Percentiles rank a stretch among this genome's conserved stretches.
These are phyloP conservation scores for Leccinum subgranulosum DNA, from an alignment of 768 basidiomycete genomes.

Conservation along the genomic window DNA sequence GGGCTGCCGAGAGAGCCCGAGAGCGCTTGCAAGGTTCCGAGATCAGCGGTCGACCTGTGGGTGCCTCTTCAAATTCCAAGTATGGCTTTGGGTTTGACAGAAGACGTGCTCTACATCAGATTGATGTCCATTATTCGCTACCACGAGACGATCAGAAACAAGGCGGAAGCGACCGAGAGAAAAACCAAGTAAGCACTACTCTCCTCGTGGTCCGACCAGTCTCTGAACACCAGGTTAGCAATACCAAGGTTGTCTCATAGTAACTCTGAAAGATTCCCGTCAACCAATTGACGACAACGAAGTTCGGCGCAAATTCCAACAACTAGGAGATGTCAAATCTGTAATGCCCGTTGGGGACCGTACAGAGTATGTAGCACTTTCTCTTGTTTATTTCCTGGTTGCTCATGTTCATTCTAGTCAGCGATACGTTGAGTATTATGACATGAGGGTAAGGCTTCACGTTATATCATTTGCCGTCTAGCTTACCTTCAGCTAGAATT, in stretches of 20 bases:
- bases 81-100: constrained; percentile 1
- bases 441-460: constrained; percentile 61
- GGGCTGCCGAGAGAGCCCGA: constrained; percentile 89
- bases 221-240: constrained; percentile 40
- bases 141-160: constrained; percentile 82
- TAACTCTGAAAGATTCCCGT: constrained; percentile 70
- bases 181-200: constrained; percentile 66
- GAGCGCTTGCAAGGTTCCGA: constrained; percentile 88
- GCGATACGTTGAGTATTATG: constrained; percentile 92
- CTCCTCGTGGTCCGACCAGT: background rate
- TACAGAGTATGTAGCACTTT: constrained; percentile 44
- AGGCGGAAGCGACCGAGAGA: constrained; percentile 58
- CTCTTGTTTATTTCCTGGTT: background rate
- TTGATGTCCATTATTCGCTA: constrained; percentile 97
- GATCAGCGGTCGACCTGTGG: constrained; percentile 84
- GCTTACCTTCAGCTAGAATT: constrained; percentile 47
- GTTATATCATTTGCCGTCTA: background rate
- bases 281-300: constrained; percentile 81
- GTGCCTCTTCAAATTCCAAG: constrained; percentile 32
- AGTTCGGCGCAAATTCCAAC: constrained; percentile 80
- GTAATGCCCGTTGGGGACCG: constrained; percentile 66
- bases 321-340: constrained; percentile 87
- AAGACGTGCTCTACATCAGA: constrained; percentile 45
- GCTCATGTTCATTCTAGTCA: constrained; percentile 49
- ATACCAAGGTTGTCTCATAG: constrained; percentile 80